Evolutionary conservation across 2,329 filamentous ascomycete species (phyloP), one percentile per base, ranked within the genome.

Genomic region (Cladosporium sp.): DNA sequence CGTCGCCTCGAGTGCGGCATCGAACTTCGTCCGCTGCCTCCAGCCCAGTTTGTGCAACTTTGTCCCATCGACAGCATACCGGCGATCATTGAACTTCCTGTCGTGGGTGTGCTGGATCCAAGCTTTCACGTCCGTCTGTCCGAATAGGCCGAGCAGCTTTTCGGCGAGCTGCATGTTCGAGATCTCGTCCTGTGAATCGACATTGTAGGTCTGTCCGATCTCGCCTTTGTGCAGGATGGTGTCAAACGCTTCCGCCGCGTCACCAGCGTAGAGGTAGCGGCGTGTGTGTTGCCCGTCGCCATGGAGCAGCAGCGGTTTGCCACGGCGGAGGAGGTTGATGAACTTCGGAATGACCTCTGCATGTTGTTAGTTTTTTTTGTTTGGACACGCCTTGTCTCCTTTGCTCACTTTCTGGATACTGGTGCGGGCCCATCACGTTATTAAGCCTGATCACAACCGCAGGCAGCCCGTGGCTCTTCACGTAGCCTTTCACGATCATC

Each of bases 271-370:
- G 8, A 94, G 81, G 70, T 92, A 94, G 58, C 88, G 81, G 30
- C 90, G 82, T 0, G 87, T 89, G 12, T 88, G 87, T 36, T 82
- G 86, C 30, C 90, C 90, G 65, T 91, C 85, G 28, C 90, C 90
- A 70, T 93, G 90, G 12, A 93, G 80, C 11, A 89, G 84, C 0
- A 92, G 82, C 11, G 87, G 87, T 61, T 84, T 80, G 30, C 79
- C 76, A 17, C 88, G 81, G 67, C 88, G 83, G 15, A 92, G 79
- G 28, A 92, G 79, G 70, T 85, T 89, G 54, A 84, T 85, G 74
- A 93, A 93, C 70, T 92, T 92, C 30, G 89, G 88, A 56, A 93
- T 93, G 62, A 93, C 89, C 77, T 93, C 88, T 90, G 70, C 56
- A 17, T 55, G 51, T n/a, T 39, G 19, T 51, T 28, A 51, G 49